Conservation (phyloP, 139 green algal genomes). For the Marvania coccoides region DNA sequence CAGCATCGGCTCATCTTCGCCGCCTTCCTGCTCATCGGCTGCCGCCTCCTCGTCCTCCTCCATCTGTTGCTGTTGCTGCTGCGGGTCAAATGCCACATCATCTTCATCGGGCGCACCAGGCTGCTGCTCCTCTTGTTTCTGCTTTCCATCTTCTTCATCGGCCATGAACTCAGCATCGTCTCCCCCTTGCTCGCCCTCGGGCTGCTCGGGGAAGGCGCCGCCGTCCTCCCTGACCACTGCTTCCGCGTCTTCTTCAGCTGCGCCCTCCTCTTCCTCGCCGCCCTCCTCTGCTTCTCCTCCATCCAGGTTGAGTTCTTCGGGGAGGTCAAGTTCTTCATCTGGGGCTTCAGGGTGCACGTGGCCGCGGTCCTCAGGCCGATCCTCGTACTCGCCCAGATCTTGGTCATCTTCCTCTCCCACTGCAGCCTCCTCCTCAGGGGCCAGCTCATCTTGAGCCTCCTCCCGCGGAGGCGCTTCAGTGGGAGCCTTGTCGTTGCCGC, state of each 20-base stretch:
- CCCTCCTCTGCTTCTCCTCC: constrained; percentile 39
- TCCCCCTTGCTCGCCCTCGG: constrained; percentile 6
- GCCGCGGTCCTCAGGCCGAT: constrained; percentile 72
- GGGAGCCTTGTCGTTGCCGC: constrained; percentile 25
- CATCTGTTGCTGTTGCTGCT: constrained; percentile 5
- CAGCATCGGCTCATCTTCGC: constrained; percentile 7
- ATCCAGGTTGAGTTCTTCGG: constrained; percentile 77
- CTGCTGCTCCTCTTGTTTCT: constrained; percentile 11
- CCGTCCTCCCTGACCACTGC: constrained; percentile 7
- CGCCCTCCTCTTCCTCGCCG: constrained; percentile 4
- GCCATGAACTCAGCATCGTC: constrained; percentile 5
- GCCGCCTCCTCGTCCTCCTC: constrained; percentile 12
- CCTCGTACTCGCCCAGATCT: constrained; percentile 29
- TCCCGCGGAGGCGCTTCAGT: constrained; percentile 4
- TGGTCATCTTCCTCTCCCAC: constrained; percentile 24
- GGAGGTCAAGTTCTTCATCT: constrained; percentile 70
- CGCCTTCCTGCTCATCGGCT: constrained; percentile 3
- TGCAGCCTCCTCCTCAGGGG: constrained; percentile 9
- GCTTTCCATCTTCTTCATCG: constrained; percentile 18
- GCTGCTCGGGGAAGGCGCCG: constrained; percentile 3
- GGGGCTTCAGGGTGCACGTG: constrained; percentile 40
- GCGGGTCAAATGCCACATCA: neutral
- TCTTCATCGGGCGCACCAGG: neutral
- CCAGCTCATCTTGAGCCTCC: constrained; percentile 3
- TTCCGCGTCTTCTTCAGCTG: constrained; percentile 19